A percentile compares a stretch with the other conserved stretches of the same genome.
phyloP scores from a whole-genome alignment of 2,329 filamentous ascomycete species.

The Fusarium sterilihyphosum region DNA sequence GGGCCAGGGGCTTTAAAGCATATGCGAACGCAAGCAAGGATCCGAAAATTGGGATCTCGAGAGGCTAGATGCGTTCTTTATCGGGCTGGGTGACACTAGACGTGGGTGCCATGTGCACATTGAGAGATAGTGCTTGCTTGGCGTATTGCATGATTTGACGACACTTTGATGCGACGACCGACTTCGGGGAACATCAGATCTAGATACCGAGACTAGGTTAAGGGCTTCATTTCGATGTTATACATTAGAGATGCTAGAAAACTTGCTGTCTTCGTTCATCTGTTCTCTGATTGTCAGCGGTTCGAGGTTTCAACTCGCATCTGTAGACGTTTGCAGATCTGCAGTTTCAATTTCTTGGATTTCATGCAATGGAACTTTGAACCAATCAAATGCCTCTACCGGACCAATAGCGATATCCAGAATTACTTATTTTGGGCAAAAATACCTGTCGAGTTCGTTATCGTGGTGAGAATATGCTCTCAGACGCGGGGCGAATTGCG shows the following conservation, averaged over 20 bases:
- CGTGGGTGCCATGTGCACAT: neutral
- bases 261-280: accelerated
- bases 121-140: neutral
- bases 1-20: neutral
- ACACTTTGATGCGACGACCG: neutral
- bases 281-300: neutral
- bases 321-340: neutral
- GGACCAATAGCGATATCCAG: neutral
- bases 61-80: neutral
- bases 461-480: neutral
- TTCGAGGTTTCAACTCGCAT: neutral
- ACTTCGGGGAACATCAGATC: neutral
- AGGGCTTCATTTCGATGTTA: no score
- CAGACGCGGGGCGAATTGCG: neutral
- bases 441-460: neutral
- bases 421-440: neutral
- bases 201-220: neutral
- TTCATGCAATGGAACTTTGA: accelerated
- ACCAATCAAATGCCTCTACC: neutral
- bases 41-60: neutral
- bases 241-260: no score
- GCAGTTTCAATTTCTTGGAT: accelerated
- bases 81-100: neutral
- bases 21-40: neutral
- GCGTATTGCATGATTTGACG: constrained; percentile 11